phyloP scores from a whole-genome alignment of 2,329 filamentous ascomycete genomes.

The Mollisia scopiformis region DNA sequence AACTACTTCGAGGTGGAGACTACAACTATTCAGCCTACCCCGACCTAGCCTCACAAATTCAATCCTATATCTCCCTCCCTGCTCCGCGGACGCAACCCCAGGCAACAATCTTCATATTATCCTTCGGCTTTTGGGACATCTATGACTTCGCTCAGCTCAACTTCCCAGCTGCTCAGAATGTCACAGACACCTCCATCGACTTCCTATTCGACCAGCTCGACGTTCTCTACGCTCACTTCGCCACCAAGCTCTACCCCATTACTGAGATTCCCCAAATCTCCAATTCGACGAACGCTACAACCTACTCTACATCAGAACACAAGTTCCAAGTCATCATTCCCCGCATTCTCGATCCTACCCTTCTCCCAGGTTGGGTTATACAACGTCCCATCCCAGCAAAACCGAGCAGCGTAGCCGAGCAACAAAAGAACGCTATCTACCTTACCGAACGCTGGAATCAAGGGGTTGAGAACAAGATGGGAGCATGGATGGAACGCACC shows the following conservation, averaged over 20 bases:
- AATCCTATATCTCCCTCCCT: conserved; percentile 30
- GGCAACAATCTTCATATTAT: conserved; percentile 34
- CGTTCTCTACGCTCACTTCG: conserved; percentile 29
- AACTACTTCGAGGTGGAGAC: background rate
- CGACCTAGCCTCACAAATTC: conserved; percentile 33
- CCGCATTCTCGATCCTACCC: conserved; percentile 53
- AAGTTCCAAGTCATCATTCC: conserved; percentile 56
- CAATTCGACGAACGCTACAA: background rate
- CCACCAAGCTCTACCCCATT: conserved; percentile 6
- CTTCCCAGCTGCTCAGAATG: conserved; percentile 16
- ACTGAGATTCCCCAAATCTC: background rate
- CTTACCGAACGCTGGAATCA: conserved; percentile 55
- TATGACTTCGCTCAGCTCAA: conserved; percentile 32
- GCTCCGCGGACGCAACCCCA: conserved; percentile 9
- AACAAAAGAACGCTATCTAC: conserved; percentile 56
- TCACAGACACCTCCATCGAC: conserved; percentile 22
- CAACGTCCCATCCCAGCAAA: conserved; percentile 45
- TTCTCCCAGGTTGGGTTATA: conserved; percentile 55
- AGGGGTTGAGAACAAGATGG: conserved; percentile 43
- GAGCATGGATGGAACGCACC: conserved; percentile 44
- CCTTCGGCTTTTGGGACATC: conserved; percentile 38
- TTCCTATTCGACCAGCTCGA: conserved; percentile 34
- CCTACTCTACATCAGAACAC: background rate
- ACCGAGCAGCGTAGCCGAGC: conserved; percentile 52
- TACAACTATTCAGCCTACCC: conserved; percentile 22